Evolutionary conservation across 805 yeast species (phyloP), one percentile per base, ranked within the genome.

Genomic region (Starmera amethionina): DNA sequence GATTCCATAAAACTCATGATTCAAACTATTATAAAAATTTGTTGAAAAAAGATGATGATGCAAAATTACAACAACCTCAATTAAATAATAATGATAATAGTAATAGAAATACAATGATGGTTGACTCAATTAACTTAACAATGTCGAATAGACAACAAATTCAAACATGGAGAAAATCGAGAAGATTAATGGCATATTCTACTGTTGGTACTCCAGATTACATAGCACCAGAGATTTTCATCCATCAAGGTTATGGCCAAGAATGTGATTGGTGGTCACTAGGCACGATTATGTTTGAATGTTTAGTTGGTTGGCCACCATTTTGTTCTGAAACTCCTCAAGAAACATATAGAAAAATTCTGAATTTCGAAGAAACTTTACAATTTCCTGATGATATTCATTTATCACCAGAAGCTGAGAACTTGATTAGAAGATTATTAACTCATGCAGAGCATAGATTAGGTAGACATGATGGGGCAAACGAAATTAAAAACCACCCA

Each of bases 131-230:
- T 55, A 94, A 87, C 56, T 69, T 93, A 60, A 93, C 98, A 3
- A 87, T 93, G 82, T 82, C 96, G 5, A 89, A 89, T 57, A 79
- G 98, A 62, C 95, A 90, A 60, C 75, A 77, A 55, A 68, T 88
- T 56, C 78, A 85, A 46, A 79, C 86, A 9, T 63, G 83, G 49
- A 77, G 95, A 50, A 80, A 78, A 44, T 59, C 64, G 5, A 95
- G 89, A 55, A 77, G 86, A 47, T 81, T 84, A 51, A 81, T 82
- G 59, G 99, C 99, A 3, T 85, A 87, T 51, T 87, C 97, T 3
- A 86, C 93, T 46, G 99, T 93, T n/a, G 99, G 99, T 4, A 86
- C 96, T 0, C 99, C 99, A 1, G 99, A 93, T 62, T 93, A 93
- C 58, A 93, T 93, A 96, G 98, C 99, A 1, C 72, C 94, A 35